Percentiles rank a stretch among this genome's conserved stretches.
Conservation (phyloP, 129 eudicot species). For the Apium graveolens region DNA sequence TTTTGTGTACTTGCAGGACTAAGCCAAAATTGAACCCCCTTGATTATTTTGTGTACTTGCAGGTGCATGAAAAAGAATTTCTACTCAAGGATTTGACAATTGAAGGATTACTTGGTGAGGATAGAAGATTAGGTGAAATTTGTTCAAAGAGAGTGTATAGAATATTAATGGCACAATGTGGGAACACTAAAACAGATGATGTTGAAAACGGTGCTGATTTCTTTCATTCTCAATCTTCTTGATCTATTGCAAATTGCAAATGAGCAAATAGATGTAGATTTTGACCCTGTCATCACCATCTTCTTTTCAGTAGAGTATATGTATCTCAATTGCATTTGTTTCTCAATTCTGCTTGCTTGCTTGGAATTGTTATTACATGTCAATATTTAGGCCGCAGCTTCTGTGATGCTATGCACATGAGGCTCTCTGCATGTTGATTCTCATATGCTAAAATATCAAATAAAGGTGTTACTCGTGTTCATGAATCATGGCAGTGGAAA, state of each 20-base stretch:
- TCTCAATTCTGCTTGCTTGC: not conserved
- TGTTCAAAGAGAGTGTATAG: constrained; percentile 96
- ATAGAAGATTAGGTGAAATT: constrained; percentile 79
- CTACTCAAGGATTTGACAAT: constrained; percentile 63
- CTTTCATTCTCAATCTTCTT: constrained; percentile 22
- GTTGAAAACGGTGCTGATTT: constrained; percentile 88
- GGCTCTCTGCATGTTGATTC: not conserved
- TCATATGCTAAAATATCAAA: not conserved
- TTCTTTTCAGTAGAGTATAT: not conserved
- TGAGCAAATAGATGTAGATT: not conserved
- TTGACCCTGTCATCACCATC: not conserved
- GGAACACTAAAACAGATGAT: constrained; percentile 64
- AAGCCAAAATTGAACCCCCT: not conserved
- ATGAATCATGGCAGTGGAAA: not conserved
- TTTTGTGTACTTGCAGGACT: constrained; percentile 25
- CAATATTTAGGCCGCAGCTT: not conserved
- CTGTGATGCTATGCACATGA: not conserved
- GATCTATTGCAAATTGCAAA: not conserved
- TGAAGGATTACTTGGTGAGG: constrained; percentile 64
- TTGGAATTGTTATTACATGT: not conserved
- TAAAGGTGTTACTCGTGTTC: not conserved
- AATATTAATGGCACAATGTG: constrained; percentile 81
- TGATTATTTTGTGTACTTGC: constrained; percentile 4
- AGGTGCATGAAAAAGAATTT: constrained; percentile 84
- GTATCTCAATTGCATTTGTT: not conserved